phyloP scores from a whole-genome alignment of 1,139 yeast species.

The Fermentozyma sake region DNA sequence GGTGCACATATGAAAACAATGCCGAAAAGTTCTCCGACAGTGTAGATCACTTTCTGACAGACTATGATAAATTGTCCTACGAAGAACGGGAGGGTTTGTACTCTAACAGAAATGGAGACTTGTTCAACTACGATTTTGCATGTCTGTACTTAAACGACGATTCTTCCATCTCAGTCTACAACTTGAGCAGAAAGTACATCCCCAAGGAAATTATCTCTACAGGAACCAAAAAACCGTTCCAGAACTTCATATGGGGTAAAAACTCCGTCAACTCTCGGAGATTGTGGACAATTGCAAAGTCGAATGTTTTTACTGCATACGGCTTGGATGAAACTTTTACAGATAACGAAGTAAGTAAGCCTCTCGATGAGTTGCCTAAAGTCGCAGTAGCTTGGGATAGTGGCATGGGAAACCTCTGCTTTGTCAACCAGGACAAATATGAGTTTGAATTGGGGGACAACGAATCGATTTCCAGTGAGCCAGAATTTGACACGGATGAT shows the following conservation, averaged over 20 bases:
- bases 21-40: slow-evolving; percentile 14
- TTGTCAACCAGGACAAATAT: slow-evolving; percentile 47
- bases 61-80: slow-evolving; percentile 11
- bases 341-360: slow-evolving; percentile 37
- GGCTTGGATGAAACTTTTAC: slow-evolving; percentile 35
- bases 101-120: slow-evolving; percentile 12
- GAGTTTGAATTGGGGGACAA: slow-evolving; percentile 30
- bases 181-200: slow-evolving; percentile 65
- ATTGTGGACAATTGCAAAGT: slow-evolving; percentile 43
- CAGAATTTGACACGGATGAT: slow-evolving; percentile 5
- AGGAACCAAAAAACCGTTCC: slow-evolving; percentile 42
- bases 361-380: slow-evolving; percentile 50
- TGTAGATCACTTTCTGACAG: too few species aligned
- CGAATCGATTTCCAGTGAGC: slow-evolving; percentile 8
- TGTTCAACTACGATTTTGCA: slow-evolving; percentile 62
- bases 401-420: slow-evolving; percentile 42
- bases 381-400: slow-evolving; percentile 55
- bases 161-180: slow-evolving; percentile 68
- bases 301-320: slow-evolving; percentile 49
- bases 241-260: slow-evolving; percentile 42
- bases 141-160: slow-evolving; percentile 76
- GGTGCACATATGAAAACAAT: slow-evolving; percentile 44
- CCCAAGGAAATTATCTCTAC: slow-evolving; percentile 67
- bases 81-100: slow-evolving; percentile 28
- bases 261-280: slow-evolving; percentile 20